phyloP scores from a whole-genome alignment of 192 early-diverging fungal genomes.

The Lobosporangium transversale region DNA sequence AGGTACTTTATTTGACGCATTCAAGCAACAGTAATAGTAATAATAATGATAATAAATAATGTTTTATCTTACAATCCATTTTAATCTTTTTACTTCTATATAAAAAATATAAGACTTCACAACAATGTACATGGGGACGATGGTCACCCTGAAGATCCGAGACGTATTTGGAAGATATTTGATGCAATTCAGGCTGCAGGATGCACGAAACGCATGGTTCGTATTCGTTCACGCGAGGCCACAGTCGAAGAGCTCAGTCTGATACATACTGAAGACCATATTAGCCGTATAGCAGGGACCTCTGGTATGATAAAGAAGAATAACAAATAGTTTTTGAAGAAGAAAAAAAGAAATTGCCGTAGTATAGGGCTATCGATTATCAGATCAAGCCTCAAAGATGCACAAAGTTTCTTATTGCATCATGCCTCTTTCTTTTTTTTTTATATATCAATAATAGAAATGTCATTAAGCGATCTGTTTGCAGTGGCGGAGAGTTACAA shows the following conservation, averaged over 20 bases:
- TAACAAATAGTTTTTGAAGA: no score
- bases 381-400: no score
- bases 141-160: conserved; percentile 80
- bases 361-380: no score
- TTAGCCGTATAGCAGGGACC: conserved; percentile 55
- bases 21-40: no score
- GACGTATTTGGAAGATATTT: conserved; percentile 75
- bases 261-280: conserved; percentile 63
- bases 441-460: conserved; percentile 28
- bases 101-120: no score
- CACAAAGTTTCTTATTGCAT: no score
- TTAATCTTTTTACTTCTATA: not conserved
- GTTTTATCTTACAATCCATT: no score
- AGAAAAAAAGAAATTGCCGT: no score
- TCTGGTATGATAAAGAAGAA: conserved; percentile 54
- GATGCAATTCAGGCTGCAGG: conserved; percentile 60
- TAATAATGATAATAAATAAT: no score
- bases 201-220: conserved; percentile 56
- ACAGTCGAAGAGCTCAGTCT: conserved; percentile 60
- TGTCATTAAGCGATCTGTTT: conserved; percentile 59
- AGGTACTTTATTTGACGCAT: conserved; percentile 23
- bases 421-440: no score
- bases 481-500: conserved; percentile 60
- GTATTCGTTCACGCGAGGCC: conserved; percentile 57
- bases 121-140: conserved; percentile 65